Percentiles rank a stretch among this genome's conserved stretches.
phyloP scores from a whole-genome alignment of 148 eudicot species.

The Polygonum maritimum region DNA sequence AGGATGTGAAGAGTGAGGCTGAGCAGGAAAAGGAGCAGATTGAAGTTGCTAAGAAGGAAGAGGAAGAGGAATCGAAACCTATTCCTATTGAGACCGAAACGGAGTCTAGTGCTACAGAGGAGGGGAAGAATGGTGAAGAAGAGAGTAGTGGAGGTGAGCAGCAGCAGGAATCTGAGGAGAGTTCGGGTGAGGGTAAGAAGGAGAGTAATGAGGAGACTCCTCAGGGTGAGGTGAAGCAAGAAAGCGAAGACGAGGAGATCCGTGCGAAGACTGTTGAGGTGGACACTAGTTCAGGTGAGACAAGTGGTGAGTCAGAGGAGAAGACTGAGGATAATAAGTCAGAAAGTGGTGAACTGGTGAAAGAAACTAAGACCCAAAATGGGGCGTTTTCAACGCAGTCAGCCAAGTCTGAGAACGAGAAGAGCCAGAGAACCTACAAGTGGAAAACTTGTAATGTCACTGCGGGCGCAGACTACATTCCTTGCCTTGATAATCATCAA shows the following conservation, averaged over 20 bases:
- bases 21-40: constrained; percentile 11
- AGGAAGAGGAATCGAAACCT: constrained; percentile 10
- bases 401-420: constrained; percentile 35
- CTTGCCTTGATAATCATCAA: constrained; percentile 58
- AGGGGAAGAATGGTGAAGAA: constrained; percentile 16
- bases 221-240: constrained; percentile 13
- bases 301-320: neutral
- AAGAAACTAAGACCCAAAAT: constrained; percentile 26
- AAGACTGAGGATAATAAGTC: constrained; percentile 18
- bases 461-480: constrained; percentile 72
- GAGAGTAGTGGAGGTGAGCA: constrained; percentile 12
- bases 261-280: constrained; percentile 13
- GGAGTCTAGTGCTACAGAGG: neutral
- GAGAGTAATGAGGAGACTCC: constrained; percentile 17
- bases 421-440: constrained; percentile 11
- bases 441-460: constrained; percentile 65
- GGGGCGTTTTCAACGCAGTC: constrained; percentile 38
- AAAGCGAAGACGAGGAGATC: constrained; percentile 8
- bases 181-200: constrained; percentile 7
- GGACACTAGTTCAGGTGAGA: constrained; percentile 5
- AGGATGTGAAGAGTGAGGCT: constrained; percentile 14
- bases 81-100: constrained; percentile 10
- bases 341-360: constrained; percentile 26
- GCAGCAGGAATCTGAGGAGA: constrained; percentile 15
- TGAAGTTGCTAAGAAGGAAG: constrained; percentile 9